These are phyloP conservation scores for Wickerhamiella kazuoi DNA, from an alignment of 805 yeast genomes.

Conservation along the genomic window DNA sequence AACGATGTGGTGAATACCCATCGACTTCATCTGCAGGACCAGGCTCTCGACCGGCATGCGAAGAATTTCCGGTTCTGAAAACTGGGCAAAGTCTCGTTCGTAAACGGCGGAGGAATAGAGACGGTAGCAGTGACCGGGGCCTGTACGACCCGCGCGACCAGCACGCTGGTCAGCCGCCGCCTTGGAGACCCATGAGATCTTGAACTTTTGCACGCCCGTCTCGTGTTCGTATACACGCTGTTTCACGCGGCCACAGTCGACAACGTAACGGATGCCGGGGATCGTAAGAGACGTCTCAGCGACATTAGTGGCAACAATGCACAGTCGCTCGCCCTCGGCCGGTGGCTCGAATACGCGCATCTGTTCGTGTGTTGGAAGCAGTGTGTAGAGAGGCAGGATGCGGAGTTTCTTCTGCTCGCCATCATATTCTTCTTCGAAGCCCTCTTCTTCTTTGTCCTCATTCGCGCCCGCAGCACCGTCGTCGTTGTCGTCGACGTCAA, in stretches of 20 bases:
- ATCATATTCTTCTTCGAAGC: conserved; percentile 30
- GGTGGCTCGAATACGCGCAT: conserved; percentile 79
- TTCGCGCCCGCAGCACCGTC: conserved; percentile 22
- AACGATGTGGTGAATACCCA: conserved; percentile 81
- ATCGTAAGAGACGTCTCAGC: conserved; percentile 96
- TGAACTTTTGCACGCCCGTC: conserved; percentile 85
- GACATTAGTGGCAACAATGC: conserved; percentile 91
- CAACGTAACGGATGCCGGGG: conserved; percentile 86
- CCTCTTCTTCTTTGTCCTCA: conserved; percentile 31
- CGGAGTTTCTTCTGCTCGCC: conserved; percentile 53
- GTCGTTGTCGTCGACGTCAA: conserved; percentile 18
- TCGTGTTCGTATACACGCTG: conserved; percentile 68
- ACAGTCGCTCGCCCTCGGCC: conserved; percentile 69
- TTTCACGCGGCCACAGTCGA: conserved; percentile 87
- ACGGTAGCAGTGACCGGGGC: conserved; percentile 95
- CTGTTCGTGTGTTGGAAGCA: conserved; percentile 87
- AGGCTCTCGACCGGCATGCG: conserved; percentile 95
- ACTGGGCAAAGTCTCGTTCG: conserved; percentile 69
- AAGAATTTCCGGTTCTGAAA: conserved; percentile 74
- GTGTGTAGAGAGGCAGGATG: conserved; percentile 81
- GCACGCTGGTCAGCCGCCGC: conserved; percentile 93
- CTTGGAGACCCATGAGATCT: conserved; percentile 78
- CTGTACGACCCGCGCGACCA: conserved; percentile 97
- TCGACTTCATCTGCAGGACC: conserved; percentile 87
- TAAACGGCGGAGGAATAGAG: conserved; percentile 84